These are phyloP conservation scores for Hemileccinum rubropunctum DNA, from an alignment of 768 basidiomycete species.

Conservation along the genomic window DNA sequence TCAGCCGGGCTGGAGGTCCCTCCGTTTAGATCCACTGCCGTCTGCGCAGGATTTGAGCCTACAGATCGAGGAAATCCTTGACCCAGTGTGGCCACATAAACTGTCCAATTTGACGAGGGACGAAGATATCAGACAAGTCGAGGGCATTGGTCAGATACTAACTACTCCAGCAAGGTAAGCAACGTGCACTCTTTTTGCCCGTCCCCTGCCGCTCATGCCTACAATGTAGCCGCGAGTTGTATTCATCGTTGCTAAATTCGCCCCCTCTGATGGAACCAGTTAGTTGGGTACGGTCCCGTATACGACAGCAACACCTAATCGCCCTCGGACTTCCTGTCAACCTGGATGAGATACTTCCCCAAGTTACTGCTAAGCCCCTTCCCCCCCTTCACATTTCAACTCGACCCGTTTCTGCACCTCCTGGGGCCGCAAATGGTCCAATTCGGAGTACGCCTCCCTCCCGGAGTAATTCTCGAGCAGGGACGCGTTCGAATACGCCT, in stretches of 20 bases:
- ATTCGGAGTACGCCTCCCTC: constrained; percentile 29
- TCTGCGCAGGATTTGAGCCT: constrained; percentile 52
- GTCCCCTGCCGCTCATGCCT: constrained; percentile 21
- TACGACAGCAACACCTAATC: constrained; percentile 87
- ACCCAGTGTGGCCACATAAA: constrained; percentile 60
- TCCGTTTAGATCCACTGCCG: constrained; percentile 65
- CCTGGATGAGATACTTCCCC: constrained; percentile 85
- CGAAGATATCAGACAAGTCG: constrained; percentile 74
- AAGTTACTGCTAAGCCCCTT: constrained; percentile 58
- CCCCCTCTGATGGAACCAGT: constrained; percentile 80
- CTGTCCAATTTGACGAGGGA: constrained; percentile 55
- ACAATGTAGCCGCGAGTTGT: constrained; percentile 76
- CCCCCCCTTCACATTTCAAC: constrained; percentile 84
- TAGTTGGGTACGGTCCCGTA: constrained; percentile 92
- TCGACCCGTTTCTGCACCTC: constrained; percentile 78
- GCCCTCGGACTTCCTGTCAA: constrained; percentile 92
- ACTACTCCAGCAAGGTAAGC: constrained; percentile 70
- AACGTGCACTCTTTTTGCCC: constrained; percentile 5
- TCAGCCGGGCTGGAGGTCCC: constrained; percentile 52
- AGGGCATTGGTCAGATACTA: constrained; percentile 78
- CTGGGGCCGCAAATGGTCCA: constrained; percentile 48
- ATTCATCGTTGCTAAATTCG: constrained; percentile 66
- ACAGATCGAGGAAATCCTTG: constrained; percentile 64
- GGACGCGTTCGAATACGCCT: constrained; percentile 44
- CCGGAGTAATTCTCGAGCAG: constrained; percentile 50